These are phyloP conservation scores for Dimargaris xerosporica DNA, from an alignment of 192 early-diverging fungal genomes.

Conservation along the genomic window DNA sequence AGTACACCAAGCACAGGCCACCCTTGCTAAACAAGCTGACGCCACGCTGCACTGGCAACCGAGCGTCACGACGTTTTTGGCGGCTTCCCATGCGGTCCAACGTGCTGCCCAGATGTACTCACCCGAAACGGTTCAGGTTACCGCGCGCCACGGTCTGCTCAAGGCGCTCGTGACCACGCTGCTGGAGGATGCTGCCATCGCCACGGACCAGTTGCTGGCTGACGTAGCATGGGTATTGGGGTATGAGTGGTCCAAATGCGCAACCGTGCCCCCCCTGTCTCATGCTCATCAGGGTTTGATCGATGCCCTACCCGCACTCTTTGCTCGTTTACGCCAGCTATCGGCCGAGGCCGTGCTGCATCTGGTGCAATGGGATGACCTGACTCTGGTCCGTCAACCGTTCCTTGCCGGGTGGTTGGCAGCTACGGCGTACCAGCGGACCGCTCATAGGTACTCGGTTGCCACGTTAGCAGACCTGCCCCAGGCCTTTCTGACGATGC, in stretches of 20 bases:
- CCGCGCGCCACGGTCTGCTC: background rate
- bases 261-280: background rate
- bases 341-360: background rate
- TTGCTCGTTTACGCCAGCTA: background rate
- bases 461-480: background rate
- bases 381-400: background rate
- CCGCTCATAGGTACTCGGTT: no score
- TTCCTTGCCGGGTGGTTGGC: background rate
- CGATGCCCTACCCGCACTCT: background rate
- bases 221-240: background rate
- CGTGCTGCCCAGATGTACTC: constrained; percentile 6
- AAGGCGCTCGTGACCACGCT: background rate
- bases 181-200: background rate
- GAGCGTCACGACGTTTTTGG: constrained; percentile 7
- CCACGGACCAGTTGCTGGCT: background rate
- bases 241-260: background rate
- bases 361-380: constrained; percentile 2
- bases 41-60: background rate
- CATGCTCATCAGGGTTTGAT: background rate
- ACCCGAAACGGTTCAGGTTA: background rate
- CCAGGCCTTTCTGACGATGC: background rate
- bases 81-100: background rate
- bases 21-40: background rate
- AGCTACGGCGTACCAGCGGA: background rate
- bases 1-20: background rate